phyloP scores from a whole-genome alignment of 2,329 filamentous ascomycete genomes.

The Aspergillus ustus region DNA sequence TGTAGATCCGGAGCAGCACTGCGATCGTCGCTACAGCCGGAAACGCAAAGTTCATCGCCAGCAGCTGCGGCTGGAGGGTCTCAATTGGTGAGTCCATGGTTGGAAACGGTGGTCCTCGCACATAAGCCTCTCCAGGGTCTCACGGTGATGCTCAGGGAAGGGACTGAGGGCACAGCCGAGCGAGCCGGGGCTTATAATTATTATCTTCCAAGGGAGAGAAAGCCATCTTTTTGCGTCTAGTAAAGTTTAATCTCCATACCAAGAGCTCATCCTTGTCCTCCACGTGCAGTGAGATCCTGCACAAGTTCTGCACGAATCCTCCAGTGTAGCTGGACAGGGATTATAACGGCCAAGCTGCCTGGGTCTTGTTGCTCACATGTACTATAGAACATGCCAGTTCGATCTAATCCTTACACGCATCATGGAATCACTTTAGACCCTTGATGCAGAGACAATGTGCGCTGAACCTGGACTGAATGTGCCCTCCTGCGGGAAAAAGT shows the following conservation, averaged over 20 bases:
- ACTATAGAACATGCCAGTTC: too few species aligned
- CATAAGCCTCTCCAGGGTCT: not conserved
- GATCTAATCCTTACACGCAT: too few species aligned
- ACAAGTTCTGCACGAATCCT: too few species aligned
- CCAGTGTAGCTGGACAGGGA: not conserved
- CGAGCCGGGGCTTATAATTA: not conserved
- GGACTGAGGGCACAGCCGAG: not conserved
- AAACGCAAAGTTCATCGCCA: conserved; percentile 24
- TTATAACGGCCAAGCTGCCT: not conserved
- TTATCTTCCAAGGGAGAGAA: not conserved
- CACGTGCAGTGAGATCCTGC: not conserved
- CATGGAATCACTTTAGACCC: too few species aligned
- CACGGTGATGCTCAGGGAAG: not conserved
- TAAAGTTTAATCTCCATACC: not conserved
- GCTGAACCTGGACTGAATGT: too few species aligned
- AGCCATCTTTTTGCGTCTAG: not conserved
- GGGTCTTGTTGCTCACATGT: not conserved
- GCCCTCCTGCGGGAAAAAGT: too few species aligned
- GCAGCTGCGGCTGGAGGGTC: conserved; percentile 22
- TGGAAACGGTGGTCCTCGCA: not conserved
- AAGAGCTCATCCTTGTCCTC: not conserved
- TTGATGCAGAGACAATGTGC: too few species aligned
- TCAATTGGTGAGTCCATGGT: not conserved
- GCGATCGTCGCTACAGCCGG: conserved; percentile 22
- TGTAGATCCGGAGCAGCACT: conserved; percentile 24